These are phyloP conservation scores for Crataegus laevigata DNA, from an alignment of 306 rosid species.

Conservation along the genomic window DNA sequence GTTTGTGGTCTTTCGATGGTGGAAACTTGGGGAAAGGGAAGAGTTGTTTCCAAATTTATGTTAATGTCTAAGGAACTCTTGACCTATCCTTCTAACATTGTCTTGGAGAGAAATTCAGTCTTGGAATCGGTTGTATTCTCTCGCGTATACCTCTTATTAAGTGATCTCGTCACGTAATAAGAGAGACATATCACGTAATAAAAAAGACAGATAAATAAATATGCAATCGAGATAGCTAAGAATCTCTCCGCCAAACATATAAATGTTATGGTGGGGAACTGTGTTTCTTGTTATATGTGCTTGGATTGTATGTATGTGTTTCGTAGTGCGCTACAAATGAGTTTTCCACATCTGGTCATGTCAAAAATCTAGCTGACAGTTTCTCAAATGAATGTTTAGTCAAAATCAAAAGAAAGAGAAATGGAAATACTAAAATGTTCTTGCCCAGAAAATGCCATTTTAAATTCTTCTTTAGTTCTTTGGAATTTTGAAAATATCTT, in stretches of 20 bases:
- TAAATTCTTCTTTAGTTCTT: background rate
- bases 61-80: too few species aligned
- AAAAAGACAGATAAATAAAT: too few species aligned
- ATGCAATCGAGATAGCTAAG: too few species aligned
- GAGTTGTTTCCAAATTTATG: too few species aligned
- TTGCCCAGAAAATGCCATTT: constrained; percentile 2
- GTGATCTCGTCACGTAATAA: too few species aligned
- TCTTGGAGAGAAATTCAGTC: too few species aligned
- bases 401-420: constrained; percentile 10
- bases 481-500: background rate
- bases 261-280: background rate
- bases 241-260: background rate
- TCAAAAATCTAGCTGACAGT: constrained; percentile 21
- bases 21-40: too few species aligned
- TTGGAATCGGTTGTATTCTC: too few species aligned
- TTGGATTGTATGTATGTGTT: background rate
- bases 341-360: constrained; percentile 9
- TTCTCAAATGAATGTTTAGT: constrained; percentile 28
- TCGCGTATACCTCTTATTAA: too few species aligned
- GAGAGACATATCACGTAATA: too few species aligned
- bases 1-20: too few species aligned
- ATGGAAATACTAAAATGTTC: constrained; percentile 10
- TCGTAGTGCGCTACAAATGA: background rate
- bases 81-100: background rate
- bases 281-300: background rate